These are phyloP conservation scores for Begonia masoniana DNA, from an alignment of 306 rosid species.

Conservation along the genomic window DNA sequence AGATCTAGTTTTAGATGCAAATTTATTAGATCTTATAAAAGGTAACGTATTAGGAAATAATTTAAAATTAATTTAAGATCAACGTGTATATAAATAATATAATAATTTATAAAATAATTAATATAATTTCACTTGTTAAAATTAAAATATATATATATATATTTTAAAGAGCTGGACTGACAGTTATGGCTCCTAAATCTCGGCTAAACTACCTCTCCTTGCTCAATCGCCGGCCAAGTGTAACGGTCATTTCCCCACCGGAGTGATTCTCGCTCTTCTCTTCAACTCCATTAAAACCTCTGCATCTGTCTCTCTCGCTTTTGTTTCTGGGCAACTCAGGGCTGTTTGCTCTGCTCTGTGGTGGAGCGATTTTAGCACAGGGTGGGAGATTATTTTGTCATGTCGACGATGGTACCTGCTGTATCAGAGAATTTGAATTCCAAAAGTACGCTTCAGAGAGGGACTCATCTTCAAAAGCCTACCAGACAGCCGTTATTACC, in stretches of 20 bases:
- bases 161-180: conserved; percentile 3
- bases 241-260: conserved; percentile 10
- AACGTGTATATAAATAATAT: background rate
- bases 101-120: too few relatives aligned
- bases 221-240: conserved; percentile 12
- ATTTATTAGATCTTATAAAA: too few relatives aligned
- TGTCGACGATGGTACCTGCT: conserved; percentile 54
- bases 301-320: conserved; percentile 1
- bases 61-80: too few relatives aligned
- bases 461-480: conserved; percentile 28
- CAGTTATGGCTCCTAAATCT: conserved; percentile 44
- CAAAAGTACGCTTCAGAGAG: conserved; percentile 28
- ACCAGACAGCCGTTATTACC: conserved; percentile 63
- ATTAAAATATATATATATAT: too few relatives aligned
- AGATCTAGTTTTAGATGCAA: too few relatives aligned
- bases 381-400: conserved; percentile 16
- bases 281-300: background rate
- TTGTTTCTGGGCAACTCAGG: background rate
- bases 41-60: too few relatives aligned
- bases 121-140: too few relatives aligned
- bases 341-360: conserved; percentile 2
- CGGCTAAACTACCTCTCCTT: conserved; percentile 11
- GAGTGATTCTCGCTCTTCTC: background rate
- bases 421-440: conserved; percentile 46
- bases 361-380: conserved; percentile 3